Conservation (phyloP, 164 flowering plant species). For the Aristolochia contorta region DNA sequence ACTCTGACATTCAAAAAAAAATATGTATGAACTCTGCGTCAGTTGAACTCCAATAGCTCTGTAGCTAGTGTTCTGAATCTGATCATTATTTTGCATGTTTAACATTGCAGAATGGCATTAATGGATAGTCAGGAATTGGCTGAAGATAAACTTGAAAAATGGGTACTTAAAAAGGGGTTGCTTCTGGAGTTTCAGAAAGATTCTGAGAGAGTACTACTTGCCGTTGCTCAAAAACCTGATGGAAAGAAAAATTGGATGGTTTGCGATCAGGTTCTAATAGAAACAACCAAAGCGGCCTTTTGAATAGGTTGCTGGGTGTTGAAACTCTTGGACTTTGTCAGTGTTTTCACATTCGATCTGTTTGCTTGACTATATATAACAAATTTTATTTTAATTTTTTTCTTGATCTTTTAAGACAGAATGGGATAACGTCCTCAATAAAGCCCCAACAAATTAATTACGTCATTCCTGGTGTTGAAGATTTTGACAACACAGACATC, state of each 20-base stretch:
- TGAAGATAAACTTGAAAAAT: conserved; percentile 48
- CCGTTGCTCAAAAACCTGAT: conserved; percentile 84
- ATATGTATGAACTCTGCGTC: too few relatives aligned
- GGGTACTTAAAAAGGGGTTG: conserved; percentile 41
- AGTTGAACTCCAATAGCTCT: too few relatives aligned
- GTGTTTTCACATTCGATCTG: conserved; percentile 1
- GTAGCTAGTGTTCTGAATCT: too few relatives aligned
- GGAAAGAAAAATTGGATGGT: conserved; percentile 98
- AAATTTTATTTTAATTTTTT: neutral
- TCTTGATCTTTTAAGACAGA: conserved; percentile 31
- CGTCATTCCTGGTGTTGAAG: conserved; percentile 73
- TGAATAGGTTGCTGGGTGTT: conserved; percentile 41
- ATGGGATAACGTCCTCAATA: conserved; percentile 70
- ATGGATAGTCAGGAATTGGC: conserved; percentile 34
- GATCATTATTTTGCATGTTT: too few relatives aligned
- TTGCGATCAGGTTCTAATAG: conserved; percentile 71
- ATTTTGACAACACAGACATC: conserved; percentile 57
- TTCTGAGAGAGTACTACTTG: conserved; percentile 70
- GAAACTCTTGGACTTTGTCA: conserved; percentile 7
- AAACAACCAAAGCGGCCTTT: conserved; percentile 29
- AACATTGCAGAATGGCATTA: conserved; percentile 30
- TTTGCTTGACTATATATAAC: conserved; percentile 1
- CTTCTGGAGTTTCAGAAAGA: conserved; percentile 83
- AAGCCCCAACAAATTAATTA: conserved; percentile 89
- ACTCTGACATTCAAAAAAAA: too few relatives aligned